Evolutionary conservation across 305 asterid genomes (phyloP).

Genomic region (Fraxinus platypoda): DNA sequence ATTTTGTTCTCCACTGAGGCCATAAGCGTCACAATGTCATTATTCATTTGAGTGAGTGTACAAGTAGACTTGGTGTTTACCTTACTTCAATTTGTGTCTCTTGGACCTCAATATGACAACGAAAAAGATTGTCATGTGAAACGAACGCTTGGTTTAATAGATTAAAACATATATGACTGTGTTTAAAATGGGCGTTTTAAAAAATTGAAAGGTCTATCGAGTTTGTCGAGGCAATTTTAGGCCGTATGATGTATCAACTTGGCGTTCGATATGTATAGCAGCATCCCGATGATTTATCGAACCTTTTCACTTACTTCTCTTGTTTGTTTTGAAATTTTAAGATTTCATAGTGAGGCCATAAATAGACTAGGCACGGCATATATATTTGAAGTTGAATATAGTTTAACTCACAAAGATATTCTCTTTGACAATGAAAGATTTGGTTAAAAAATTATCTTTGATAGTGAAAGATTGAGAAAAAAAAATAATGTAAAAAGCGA

Average conservation of each 20-base stretch:
- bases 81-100: neutral
- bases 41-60: neutral
- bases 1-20: conserved; percentile 49
- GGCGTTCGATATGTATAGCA: neutral
- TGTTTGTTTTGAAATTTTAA: neutral
- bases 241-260: neutral
- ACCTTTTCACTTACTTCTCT: neutral
- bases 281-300: neutral
- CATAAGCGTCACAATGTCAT: conserved; percentile 4
- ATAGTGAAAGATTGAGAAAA: neutral
- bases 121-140: neutral
- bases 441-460: neutral
- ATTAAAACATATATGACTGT: too few species aligned
- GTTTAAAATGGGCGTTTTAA: neutral
- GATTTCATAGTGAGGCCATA: neutral
- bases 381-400: neutral
- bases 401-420: neutral
- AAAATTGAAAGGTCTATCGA: neutral
- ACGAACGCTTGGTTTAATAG: neutral
- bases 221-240: neutral
- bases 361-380: neutral
- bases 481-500: neutral
- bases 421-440: neutral
- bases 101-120: neutral
- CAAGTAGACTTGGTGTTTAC: neutral